Percentiles rank a stretch among this genome's conserved stretches.
Conservation (phyloP, 257 asterid genomes). For the Nicotiana benthamiana region DNA sequence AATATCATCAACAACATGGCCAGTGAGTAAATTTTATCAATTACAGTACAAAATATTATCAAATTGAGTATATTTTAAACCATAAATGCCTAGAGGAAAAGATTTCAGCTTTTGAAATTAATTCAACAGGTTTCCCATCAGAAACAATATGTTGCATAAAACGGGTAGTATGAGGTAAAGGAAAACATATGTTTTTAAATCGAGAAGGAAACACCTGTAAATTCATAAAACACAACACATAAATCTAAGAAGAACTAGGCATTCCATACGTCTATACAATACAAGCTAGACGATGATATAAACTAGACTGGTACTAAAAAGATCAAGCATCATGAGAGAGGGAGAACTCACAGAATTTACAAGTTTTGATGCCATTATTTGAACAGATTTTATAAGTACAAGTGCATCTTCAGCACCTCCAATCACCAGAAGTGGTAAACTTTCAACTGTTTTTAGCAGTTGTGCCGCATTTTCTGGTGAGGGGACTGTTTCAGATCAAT, state of each 20-base stretch:
- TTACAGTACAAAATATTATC: not conserved
- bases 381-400: conserved; percentile 72
- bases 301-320: not conserved
- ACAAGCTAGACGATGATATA: not conserved
- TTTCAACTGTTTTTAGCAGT: conserved; percentile 58
- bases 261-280: not conserved
- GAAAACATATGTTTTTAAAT: not conserved
- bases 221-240: not conserved
- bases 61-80: not conserved
- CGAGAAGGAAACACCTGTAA: not conserved
- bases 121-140: not conserved
- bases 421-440: conserved; percentile 66
- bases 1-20: not conserved
- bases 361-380: conserved; percentile 72
- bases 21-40: too few relatives aligned
- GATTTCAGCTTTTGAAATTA: not conserved
- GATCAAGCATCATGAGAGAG: conserved; percentile 2
- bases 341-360: conserved; percentile 65
- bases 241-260: not conserved
- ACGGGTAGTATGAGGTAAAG: not conserved
- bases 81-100: not conserved
- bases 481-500: conserved; percentile 67
- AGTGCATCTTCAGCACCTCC: conserved; percentile 89
- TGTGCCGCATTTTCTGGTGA: conserved; percentile 54
- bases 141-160: not conserved